Percentiles rank a stretch among this genome's conserved stretches.
Evolutionary conservation across 2,329 filamentous ascomycete genomes (phyloP).

Genomic region (Cladophialophora bantiana): DNA sequence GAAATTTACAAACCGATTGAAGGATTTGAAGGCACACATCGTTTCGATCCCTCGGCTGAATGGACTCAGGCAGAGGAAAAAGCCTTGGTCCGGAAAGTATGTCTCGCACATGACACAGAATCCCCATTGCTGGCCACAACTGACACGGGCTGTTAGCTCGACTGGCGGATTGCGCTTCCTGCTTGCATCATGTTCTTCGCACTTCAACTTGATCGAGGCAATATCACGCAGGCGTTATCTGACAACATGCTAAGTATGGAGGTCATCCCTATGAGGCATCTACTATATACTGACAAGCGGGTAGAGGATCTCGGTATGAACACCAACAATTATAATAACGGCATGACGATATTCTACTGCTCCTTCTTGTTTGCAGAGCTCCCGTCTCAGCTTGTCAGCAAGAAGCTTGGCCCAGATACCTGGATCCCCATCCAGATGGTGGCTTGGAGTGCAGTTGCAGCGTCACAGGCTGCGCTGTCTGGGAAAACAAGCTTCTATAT

Average conservation of each 20-base stretch:
- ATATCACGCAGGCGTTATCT: conserved; percentile 56
- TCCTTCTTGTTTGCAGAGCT: conserved; percentile 62
- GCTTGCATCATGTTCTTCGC: conserved; percentile 64
- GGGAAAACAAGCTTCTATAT: conserved; percentile 51
- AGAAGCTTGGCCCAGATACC: conserved; percentile 61
- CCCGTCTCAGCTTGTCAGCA: conserved; percentile 64
- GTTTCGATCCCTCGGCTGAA: conserved; percentile 48
- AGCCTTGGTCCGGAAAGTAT: conserved; percentile 37
- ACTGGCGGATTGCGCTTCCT: conserved; percentile 43
- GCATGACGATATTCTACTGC: conserved; percentile 63
- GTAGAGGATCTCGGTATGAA: conserved; percentile 55
- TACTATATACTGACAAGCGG: conserved; percentile 14
- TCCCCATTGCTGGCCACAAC: conserved; percentile 39
- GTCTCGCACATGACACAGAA: conserved; percentile 19
- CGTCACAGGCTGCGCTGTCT: conserved; percentile 53
- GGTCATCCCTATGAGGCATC: neutral
- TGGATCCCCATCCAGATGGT: conserved; percentile 64
- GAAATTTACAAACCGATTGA: conserved; percentile 37
- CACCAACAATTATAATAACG: conserved; percentile 57
- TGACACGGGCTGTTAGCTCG: conserved; percentile 32
- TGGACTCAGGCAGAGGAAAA: conserved; percentile 41
- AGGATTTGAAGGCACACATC: conserved; percentile 53
- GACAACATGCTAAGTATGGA: conserved; percentile 61
- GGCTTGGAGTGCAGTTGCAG: conserved; percentile 59
- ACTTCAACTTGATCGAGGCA: conserved; percentile 64